phyloP scores from a whole-genome alignment of 2,329 filamentous ascomycete species.

The Nigrospora oryzae region DNA sequence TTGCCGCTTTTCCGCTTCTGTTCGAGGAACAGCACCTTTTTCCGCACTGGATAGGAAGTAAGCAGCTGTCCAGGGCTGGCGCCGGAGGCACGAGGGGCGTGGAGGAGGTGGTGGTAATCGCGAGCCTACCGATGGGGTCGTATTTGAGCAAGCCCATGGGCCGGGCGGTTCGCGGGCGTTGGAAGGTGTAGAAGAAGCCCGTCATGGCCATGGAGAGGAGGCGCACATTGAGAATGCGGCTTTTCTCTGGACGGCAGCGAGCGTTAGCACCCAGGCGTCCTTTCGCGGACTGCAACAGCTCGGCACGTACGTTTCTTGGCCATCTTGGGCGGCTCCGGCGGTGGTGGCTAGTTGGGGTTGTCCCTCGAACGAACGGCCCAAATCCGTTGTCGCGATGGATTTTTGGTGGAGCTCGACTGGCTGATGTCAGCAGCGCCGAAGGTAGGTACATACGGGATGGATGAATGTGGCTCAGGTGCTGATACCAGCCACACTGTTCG shows the following conservation, averaged over 20 bases:
- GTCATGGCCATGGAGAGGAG: slow-evolving; percentile 98
- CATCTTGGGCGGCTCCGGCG: slow-evolving; percentile 3
- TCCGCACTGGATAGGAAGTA: slow-evolving; percentile 56
- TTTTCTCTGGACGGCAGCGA: slow-evolving; percentile 56
- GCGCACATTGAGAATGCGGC: slow-evolving; percentile 85
- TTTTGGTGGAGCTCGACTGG: slow-evolving; percentile 6
- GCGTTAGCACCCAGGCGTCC: not conserved
- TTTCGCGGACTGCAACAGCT: not conserved
- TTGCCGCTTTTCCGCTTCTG: slow-evolving; percentile 62
- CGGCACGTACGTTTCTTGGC: slow-evolving; percentile 7
- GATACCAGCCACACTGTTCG: too few species aligned
- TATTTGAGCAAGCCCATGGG: slow-evolving; percentile 98
- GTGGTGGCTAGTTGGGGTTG: not conserved
- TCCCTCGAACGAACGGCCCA: too few species aligned
- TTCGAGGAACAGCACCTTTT: slow-evolving; percentile 93
- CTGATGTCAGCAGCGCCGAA: too few species aligned
- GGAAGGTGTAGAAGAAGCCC: slow-evolving; percentile 90
- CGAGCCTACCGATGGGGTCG: slow-evolving; percentile 73
- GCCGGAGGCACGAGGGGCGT: not conserved
- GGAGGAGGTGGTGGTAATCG: not conserved
- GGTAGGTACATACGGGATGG: too few species aligned
- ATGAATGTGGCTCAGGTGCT: too few species aligned
- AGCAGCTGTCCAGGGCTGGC: slow-evolving; percentile 1
- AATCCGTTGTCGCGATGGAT: not conserved
- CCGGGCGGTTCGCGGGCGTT: slow-evolving; percentile 68